Evolutionary conservation across 331 rosid species (phyloP).

Genomic region (Ulmus americana): DNA sequence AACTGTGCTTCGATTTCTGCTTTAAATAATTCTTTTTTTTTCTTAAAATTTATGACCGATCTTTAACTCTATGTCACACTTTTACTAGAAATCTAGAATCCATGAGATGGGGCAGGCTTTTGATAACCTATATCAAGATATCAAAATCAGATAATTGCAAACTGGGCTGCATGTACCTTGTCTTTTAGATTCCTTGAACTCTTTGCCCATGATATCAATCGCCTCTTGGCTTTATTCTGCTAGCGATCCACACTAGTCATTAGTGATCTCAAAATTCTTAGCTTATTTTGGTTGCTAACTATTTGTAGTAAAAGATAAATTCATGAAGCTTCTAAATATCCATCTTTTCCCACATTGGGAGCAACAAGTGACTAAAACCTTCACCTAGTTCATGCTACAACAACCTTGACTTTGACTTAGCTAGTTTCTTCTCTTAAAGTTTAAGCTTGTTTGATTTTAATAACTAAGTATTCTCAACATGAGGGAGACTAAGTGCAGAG

Average conservation of each 20-base stretch:
- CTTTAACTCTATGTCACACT: not conserved
- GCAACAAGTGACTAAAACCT: not conserved
- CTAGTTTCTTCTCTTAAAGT: not conserved
- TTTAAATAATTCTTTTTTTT: not conserved
- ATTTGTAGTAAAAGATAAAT: slow-evolving; percentile 7
- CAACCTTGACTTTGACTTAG: not conserved
- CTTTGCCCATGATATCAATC: slow-evolving; percentile 21
- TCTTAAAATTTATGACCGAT: not conserved
- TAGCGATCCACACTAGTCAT: slow-evolving; percentile 31
- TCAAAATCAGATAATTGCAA: slow-evolving; percentile 14
- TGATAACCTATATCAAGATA: slow-evolving; percentile 7
- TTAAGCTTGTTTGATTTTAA: not conserved
- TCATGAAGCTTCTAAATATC: not conserved
- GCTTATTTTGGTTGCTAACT: slow-evolving; percentile 16
- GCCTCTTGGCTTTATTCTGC: slow-evolving; percentile 29
- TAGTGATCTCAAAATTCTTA: slow-evolving; percentile 23
- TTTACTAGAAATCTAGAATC: slow-evolving; percentile 4
- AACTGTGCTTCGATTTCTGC: not conserved
- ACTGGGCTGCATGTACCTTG: slow-evolving; percentile 28
- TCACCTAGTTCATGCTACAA: slow-evolving; percentile 1
- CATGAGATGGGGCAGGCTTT: slow-evolving; percentile 7
- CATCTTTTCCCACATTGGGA: not conserved
- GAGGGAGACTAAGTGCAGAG: not conserved
- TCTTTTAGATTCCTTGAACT: slow-evolving; percentile 24
- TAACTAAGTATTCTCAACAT: not conserved